Conservation (phyloP, 1,284 basidiomycete species). For the Macrocystidia cucumis region DNA sequence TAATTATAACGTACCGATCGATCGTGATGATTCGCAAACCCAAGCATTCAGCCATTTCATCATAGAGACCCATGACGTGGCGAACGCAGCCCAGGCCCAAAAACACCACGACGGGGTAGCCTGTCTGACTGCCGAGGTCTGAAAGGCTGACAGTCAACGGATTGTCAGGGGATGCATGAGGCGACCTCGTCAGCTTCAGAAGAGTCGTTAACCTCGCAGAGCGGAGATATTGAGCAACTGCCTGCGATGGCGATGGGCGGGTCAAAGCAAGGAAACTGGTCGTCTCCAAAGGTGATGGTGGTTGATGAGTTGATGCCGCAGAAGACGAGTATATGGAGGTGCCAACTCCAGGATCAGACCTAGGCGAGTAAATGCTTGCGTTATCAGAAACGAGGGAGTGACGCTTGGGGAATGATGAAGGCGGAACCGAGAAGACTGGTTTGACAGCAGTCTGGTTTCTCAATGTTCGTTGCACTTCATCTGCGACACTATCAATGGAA, state of each 20-base stretch:
- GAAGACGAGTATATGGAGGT: conserved; percentile 41
- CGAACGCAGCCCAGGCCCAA: conserved; percentile 92
- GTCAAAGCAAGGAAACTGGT: conserved; percentile 31
- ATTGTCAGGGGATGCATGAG: conserved; percentile 66
- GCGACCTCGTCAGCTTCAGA: conserved; percentile 69
- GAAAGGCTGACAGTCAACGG: conserved; percentile 86
- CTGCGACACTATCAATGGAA: conserved; percentile 76
- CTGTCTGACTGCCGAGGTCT: conserved; percentile 79
- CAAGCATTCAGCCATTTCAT: conserved; percentile 89
- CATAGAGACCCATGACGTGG: conserved; percentile 91
- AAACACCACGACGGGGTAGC: conserved; percentile 86
- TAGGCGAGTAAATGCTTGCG: conserved; percentile 39
- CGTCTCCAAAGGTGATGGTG: conserved; percentile 37
- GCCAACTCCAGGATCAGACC: conserved; percentile 38
- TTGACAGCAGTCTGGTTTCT: conserved; percentile 47
- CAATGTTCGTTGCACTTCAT: conserved; percentile 66
- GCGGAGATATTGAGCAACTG: conserved; percentile 77
- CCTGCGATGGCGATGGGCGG: conserved; percentile 47
- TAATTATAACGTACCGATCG: conserved; percentile 57
- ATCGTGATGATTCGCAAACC: conserved; percentile 89
- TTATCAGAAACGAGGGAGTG: conserved; percentile 41
- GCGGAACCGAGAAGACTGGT: conserved; percentile 27
- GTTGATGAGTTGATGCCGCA: conserved; percentile 31
- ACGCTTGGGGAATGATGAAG: conserved; percentile 40
- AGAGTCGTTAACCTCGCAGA: conserved; percentile 81